Conservation (phyloP, 2,329 filamentous ascomycete genomes). For the Hypocreales sp. region DNA sequence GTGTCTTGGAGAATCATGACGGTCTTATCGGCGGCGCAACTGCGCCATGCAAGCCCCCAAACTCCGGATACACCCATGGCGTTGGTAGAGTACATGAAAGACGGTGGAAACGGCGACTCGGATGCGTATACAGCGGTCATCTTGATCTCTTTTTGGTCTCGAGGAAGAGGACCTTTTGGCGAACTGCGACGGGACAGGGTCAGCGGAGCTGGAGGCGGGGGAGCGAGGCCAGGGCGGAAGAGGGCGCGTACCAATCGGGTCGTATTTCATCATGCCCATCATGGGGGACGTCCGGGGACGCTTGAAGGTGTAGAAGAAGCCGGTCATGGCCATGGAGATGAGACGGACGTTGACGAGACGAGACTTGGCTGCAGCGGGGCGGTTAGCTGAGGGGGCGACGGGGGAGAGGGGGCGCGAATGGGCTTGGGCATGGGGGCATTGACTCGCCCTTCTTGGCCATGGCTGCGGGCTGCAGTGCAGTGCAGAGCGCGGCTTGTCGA, state of each 20-base stretch:
- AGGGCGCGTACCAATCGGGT: conserved; percentile 66
- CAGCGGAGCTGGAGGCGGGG: neutral
- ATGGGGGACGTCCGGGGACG: conserved; percentile 69
- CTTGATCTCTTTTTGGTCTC: conserved; percentile 73
- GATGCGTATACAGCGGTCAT: too few species aligned
- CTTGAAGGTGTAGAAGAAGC: conserved; percentile 86
- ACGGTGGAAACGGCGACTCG: too few species aligned
- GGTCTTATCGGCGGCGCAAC: too few species aligned
- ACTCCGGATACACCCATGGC: conserved; percentile 15
- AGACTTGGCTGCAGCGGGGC: conserved; percentile 56
- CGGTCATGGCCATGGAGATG: conserved; percentile 96
- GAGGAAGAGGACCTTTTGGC: conserved; percentile 89
- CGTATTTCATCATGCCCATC: conserved; percentile 97
- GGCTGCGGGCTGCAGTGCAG: conserved; percentile 1
- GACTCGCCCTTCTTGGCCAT: conserved; percentile 13
- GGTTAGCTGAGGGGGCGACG: neutral
- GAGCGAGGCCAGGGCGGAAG: too few species aligned
- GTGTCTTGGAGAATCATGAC: too few species aligned
- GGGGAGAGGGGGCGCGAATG: neutral
- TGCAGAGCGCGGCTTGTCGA: too few species aligned
- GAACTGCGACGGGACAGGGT: conserved; percentile 38
- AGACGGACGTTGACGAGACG: conserved; percentile 87
- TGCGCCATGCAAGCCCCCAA: conserved; percentile 8
- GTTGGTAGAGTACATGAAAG: too few species aligned
- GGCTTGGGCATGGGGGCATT: too few species aligned